Evolutionary conservation across 2,329 filamentous ascomycete genomes (phyloP).

Genomic region (Colletotrichum endophyticum): DNA sequence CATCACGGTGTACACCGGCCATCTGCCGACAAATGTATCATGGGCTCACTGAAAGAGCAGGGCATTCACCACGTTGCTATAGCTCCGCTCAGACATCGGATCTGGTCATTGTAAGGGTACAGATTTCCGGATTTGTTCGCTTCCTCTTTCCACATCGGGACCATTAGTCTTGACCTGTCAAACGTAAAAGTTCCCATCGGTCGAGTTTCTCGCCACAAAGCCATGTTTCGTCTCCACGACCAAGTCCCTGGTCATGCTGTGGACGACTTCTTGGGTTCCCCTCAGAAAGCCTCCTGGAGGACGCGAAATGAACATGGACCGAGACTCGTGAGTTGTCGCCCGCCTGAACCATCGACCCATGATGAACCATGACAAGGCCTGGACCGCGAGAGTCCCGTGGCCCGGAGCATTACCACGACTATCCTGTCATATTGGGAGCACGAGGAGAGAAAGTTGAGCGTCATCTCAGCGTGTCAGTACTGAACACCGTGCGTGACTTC

Average conservation of each 20-base stretch:
- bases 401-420: not conserved
- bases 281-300: not conserved
- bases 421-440: not conserved
- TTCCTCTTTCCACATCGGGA: slow-evolving; percentile 43
- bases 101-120: slow-evolving; percentile 23
- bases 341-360: not conserved
- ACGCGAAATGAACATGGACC: not conserved
- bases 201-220: not conserved
- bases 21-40: slow-evolving; percentile 13
- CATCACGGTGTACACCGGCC: slow-evolving; percentile 10
- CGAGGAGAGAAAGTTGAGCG: not conserved
- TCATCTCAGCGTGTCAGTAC: not conserved
- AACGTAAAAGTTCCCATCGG: not conserved
- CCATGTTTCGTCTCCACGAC: not conserved
- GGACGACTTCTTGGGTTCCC: not conserved
- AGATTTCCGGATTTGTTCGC: slow-evolving; percentile 40
- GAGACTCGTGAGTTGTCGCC: not conserved
- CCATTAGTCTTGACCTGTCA: slow-evolving; percentile 13
- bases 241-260: slow-evolving; percentile 11
- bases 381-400: not conserved
- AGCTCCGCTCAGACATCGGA: slow-evolving; percentile 26
- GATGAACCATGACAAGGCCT: not conserved
- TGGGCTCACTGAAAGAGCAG: not conserved
- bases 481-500: slow-evolving; percentile 20
- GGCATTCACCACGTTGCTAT: slow-evolving; percentile 24